Percentiles rank a stretch among this genome's conserved stretches.
phyloP scores from a whole-genome alignment of 495 filamentous ascomycete species.

The Saxophila tyrrhenica region DNA sequence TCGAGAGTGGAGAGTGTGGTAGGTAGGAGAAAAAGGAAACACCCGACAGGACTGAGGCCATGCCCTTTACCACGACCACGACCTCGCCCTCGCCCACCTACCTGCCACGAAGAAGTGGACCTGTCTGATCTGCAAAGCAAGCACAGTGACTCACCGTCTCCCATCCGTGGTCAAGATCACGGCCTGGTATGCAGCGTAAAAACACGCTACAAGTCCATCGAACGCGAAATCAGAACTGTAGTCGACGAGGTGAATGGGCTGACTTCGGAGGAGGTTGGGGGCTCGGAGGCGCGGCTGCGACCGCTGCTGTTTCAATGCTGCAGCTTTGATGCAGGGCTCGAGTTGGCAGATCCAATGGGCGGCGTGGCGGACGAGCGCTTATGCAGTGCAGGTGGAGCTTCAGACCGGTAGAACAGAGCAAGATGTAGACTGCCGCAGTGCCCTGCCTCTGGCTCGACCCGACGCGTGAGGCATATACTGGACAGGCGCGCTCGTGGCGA shows the following conservation, averaged over 20 bases:
- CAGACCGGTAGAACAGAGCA: not conserved
- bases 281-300: not conserved
- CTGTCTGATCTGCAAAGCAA: not conserved
- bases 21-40: not conserved
- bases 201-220: constrained; percentile 6
- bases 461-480: not conserved
- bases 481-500: not conserved
- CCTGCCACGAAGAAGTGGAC: not conserved
- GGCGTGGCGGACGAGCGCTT: not conserved
- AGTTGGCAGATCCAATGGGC: not conserved
- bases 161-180: not conserved
- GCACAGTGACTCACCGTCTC: constrained; percentile 1
- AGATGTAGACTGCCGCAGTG: not conserved
- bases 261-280: constrained; percentile 1
- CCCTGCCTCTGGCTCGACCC: not conserved
- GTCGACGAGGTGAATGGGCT: constrained; percentile 9
- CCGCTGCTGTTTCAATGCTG: constrained; percentile 15
- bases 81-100: not conserved
- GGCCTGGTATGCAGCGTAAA: not conserved
- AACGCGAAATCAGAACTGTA: constrained; percentile 14
- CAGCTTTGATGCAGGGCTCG: not conserved
- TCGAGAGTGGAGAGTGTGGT: constrained; percentile 4
- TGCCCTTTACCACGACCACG: not conserved
- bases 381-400: not conserved
- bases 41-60: constrained; percentile 5